Evolutionary conservation across 805 yeast species (phyloP), one percentile per base, ranked within the genome.

Genomic region (Hyphopichia homilentoma): DNA sequence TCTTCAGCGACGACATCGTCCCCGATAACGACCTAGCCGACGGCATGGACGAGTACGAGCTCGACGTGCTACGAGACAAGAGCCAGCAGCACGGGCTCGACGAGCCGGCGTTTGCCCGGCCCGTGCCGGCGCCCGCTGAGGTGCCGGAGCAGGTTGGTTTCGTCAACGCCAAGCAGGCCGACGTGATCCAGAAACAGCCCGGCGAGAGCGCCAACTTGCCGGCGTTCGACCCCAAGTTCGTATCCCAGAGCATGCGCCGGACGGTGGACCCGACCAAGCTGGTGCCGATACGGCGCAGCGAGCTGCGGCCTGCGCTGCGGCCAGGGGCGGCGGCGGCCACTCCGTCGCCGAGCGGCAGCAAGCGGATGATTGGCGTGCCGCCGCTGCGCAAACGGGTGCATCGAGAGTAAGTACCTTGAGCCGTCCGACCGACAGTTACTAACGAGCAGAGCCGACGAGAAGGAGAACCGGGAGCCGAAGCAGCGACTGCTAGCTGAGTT

Each of bases 201-300:
- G 54, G 56, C 4, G 65, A 62, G 2, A 57, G 65, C 31, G 52
- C 70, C n/a, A 77, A 69, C 43, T 70, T 80, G 29, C 77, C 84
- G 0, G 75, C 70, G 32, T 75, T 69, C 40, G 74, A 77, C 39
- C 54, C 67, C 23, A 48, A 74, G 72, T 54, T 54, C 33, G 76
- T 73, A 26, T 75, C 75, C 5, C 73, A 70, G 9, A 71, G 67
- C 41, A 73, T 77, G 34, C 48, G 63, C 27, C 53, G 68, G 13
- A 79, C 82, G 0, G 63, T 81, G 9, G 88, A 84, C 52, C 90
- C 81, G 28, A 67, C 71, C 1, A 78, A 73, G 36, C 82, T 89
- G 0, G 73, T 77, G 3, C 88, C 84, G 2, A 63, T 83, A 2
- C 75, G 73, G 36, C 59, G 79, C 19, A 30, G 51, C 1, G 59